Base-by-base conservation (phyloP, 768 basidiomycete genomes). In the Suillus clintonianus region DNA sequence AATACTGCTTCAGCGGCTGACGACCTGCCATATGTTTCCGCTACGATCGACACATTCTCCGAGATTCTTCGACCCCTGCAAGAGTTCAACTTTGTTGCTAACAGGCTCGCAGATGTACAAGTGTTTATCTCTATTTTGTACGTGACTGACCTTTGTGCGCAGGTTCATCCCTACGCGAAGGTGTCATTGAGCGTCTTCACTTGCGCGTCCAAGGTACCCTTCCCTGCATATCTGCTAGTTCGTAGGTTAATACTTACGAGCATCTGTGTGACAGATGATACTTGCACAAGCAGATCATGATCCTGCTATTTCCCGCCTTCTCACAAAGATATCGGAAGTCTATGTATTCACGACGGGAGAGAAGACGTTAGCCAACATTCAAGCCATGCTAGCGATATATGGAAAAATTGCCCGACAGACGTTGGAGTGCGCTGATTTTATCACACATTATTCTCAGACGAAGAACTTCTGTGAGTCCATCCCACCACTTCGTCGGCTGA, bases 381-480 rank as follows among this genome's bases (percentile, higher is more conserved):
- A 11, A 10, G 15, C 62, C 4, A 47, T 47, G 53, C 43, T 59
- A 37, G 48, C 17, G 10, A 39, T 39, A 27, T 48, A 51, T 5
- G 24, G 19, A 15, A 27, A 50, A 6, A 27, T 64, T 10, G 47
- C 64, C 1, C 59, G 65, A n/a, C 68, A 72, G 57, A 70, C 68
- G 0, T 61, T 64, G 17, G 74, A 73, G 47, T 73, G 71, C 34
- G 70, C 67, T 0, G 69, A 72, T 61, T 75, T 75, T 36, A 72
- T 74, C 39, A 58, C 54, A 10, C 69, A 69, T 37, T 75, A 75
- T 58, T 66, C 71, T n/a, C 67, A 62, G 53, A 70, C 61, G 11
- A 71, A 69, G 53, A 70, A 59, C 24, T 67, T 68, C 42, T 55
- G 72, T 74, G 53, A 19, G 69, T 67, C 4, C 7, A 3, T 54